Evolutionary conservation across 441 rosid genomes (phyloP).

Genomic region (Pelargonium myrrhifolium): DNA sequence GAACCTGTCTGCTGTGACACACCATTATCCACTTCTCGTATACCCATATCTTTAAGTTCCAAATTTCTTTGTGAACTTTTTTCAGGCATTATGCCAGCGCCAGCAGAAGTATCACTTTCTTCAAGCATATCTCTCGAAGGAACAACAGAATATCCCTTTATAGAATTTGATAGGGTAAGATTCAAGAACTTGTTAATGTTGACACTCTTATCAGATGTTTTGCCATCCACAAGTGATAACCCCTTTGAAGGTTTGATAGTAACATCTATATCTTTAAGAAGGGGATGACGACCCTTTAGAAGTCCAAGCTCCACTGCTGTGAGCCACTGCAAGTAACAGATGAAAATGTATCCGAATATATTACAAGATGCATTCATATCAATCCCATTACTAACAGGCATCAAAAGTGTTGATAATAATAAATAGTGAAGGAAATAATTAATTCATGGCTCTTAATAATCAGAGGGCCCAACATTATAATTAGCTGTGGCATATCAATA

Average conservation of each 20-base stretch:
- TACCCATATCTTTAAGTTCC: slow-evolving; percentile 24
- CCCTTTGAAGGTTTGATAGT: slow-evolving; percentile 64
- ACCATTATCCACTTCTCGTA: slow-evolving; percentile 26
- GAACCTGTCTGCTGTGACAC: slow-evolving; percentile 29
- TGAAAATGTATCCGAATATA: background rate
- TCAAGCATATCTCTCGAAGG: slow-evolving; percentile 27
- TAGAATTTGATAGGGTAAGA: slow-evolving; percentile 30
- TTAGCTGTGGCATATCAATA: too few species aligned
- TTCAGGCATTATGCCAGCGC: slow-evolving; percentile 24
- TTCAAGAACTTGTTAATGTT: slow-evolving; percentile 38
- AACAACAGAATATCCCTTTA: slow-evolving; percentile 39
- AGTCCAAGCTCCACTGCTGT: slow-evolving; percentile 92
- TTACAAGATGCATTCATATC: background rate
- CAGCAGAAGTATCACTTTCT: slow-evolving; percentile 26
- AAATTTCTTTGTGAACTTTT: slow-evolving; percentile 28
- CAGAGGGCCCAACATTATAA: too few species aligned
- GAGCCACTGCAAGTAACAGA: slow-evolving; percentile 67
- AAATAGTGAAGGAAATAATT: too few species aligned
- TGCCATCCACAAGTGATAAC: slow-evolving; percentile 42
- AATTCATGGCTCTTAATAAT: too few species aligned
- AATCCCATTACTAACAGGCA: background rate
- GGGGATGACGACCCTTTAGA: slow-evolving; percentile 97
- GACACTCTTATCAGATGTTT: slow-evolving; percentile 29
- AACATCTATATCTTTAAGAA: slow-evolving; percentile 76
- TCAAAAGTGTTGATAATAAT: too few species aligned